A percentile compares a stretch with the other conserved stretches of the same genome.
Conservation (phyloP, 177 flowering plant genomes). For the Vitis hybrid region DNA sequence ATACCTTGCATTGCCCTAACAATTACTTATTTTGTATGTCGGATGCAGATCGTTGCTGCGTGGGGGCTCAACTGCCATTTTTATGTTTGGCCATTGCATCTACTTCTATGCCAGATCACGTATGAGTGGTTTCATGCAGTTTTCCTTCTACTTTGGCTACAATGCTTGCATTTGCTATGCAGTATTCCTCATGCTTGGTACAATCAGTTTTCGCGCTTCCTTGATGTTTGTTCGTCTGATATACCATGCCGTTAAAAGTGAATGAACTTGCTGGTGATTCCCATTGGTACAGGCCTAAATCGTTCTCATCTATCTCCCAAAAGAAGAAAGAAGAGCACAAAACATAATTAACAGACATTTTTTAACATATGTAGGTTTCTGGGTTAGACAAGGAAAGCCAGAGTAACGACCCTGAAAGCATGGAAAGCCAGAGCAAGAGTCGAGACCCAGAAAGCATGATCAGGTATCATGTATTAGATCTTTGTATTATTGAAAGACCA, state of each 20-base stretch:
- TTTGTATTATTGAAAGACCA: too few species aligned
- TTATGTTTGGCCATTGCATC: constrained; percentile 65
- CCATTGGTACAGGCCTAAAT: too few species aligned
- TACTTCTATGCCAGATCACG: constrained; percentile 60
- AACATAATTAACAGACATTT: too few species aligned
- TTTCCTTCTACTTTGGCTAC: constrained; percentile 67
- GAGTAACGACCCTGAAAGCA: too few species aligned
- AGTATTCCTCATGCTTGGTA: constrained; percentile 71
- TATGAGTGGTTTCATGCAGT: constrained; percentile 75
- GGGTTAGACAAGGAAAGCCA: too few species aligned
- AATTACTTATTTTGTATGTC: not conserved
- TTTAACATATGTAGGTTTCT: too few species aligned
- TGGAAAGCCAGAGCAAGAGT: too few species aligned
- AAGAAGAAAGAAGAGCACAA: not conserved
- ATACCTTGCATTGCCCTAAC: not conserved
- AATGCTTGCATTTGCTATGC: constrained; percentile 80
- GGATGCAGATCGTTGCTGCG: constrained; percentile 51
- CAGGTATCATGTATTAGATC: too few species aligned
- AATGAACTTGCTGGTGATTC: constrained; percentile 25
- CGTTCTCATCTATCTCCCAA: not conserved
- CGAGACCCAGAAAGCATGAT: too few species aligned
- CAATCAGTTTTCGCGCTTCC: constrained; percentile 66
- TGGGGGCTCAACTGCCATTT: constrained; percentile 75
- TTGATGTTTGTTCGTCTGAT: constrained; percentile 57
- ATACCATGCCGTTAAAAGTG: constrained; percentile 59